phyloP scores from a whole-genome alignment of 202 grass and related monocot species.

The Saccharum hybrid region DNA sequence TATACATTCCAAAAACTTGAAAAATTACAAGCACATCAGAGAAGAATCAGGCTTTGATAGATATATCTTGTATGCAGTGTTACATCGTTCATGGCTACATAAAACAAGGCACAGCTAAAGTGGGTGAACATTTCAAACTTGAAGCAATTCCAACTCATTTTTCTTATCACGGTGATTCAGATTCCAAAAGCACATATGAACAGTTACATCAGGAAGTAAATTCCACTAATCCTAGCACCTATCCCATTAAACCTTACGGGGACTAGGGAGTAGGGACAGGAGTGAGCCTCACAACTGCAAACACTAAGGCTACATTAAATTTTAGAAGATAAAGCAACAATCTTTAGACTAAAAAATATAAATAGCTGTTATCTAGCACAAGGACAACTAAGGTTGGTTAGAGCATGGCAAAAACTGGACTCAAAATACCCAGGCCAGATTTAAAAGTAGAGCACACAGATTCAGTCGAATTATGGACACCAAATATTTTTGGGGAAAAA shows the following conservation, averaged over 20 bases:
- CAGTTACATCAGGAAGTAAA: not conserved
- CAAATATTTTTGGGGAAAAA: not conserved
- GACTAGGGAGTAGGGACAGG: not conserved
- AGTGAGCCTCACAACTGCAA: conserved; percentile 2
- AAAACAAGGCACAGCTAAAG: conserved; percentile 1
- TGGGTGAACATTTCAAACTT: not conserved
- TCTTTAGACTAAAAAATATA: conserved; percentile 24
- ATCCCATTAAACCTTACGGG: not conserved
- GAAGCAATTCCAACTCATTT: not conserved
- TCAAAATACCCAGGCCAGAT: not conserved
- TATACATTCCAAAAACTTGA: conserved; percentile 1
- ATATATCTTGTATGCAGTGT: not conserved
- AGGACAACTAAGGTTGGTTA: conserved; percentile 3
- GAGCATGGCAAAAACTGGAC: conserved; percentile 10
- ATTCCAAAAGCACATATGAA: conserved; percentile 1
- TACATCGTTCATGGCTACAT: conserved; percentile 10
- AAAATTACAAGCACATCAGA: not conserved
- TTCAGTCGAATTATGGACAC: not conserved
- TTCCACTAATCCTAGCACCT: not conserved
- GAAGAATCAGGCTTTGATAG: not conserved
- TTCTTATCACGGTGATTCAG: not conserved
- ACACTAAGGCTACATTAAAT: not conserved
- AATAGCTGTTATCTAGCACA: not conserved
- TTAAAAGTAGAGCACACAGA: not conserved
- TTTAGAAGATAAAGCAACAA: not conserved